Evolutionary conservation across 192 early-diverging fungal species (phyloP), one percentile per base, ranked within the genome.

Genomic region (Coemansia sp.): DNA sequence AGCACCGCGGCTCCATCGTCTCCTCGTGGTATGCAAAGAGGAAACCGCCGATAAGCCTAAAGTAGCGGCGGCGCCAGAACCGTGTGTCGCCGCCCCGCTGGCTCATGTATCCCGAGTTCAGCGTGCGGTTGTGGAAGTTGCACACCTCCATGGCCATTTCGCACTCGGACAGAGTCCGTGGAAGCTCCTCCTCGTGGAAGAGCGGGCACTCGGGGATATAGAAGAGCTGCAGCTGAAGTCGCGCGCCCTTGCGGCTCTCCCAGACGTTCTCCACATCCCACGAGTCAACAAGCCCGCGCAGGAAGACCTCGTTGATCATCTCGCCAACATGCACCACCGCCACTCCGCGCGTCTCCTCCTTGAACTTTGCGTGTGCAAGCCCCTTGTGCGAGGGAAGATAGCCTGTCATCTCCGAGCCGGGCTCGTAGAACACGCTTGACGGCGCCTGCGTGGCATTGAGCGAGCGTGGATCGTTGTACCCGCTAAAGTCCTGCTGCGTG

Each of bases 1-100:
- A 78, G 63, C 75, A 73, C 5, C 75, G 63, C 35, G 83, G 79
- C 56, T 74, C 73, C 25, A 66, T 68, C 40, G 79, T 69, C 35
- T 78, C 76, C 69, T 84, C 83, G 25, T 84, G 83, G 71, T 79
- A 84, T 0, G 83, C 83, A 62, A 84, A 74, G 54, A 84, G 60
- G 53, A 79, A 82, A 1, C 79, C 75, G 55, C 83, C 83, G 15
- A 79, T 76, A 19, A 81, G 76, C 29, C 75, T 61, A 55, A 82
- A 84, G 58, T 82, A 82, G 29, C 83, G 75, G 11, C 83, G 79
- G 1, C 83, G 83, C 83, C 83, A 84, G 70, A 84, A 84, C 11
- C 76, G 70, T 34, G 73, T 79, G n/a, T 81, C 83, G 43, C 80
- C 75, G 53, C 83, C 83, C 6, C 83, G 67, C 75, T 82, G 80